Percentiles rank a stretch among this genome's conserved stretches.
phyloP scores from a whole-genome alignment of 306 rosid species.

The Styphnolobium japonicum region DNA sequence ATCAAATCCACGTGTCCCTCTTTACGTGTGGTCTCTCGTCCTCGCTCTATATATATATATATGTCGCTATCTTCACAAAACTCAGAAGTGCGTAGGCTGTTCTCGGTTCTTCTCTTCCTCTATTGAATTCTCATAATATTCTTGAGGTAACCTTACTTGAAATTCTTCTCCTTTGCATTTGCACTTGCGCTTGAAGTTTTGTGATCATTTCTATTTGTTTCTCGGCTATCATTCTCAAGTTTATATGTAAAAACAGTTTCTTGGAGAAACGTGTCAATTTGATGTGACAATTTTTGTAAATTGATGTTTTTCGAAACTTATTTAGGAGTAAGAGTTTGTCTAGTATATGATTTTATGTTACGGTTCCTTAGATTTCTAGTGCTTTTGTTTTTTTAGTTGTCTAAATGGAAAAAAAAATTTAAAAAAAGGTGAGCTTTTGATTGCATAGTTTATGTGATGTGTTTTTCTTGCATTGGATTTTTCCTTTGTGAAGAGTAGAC shows the following conservation, averaged over 20 bases:
- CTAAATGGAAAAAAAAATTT: background rate
- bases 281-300: background rate
- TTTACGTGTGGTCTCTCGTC: background rate
- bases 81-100: background rate
- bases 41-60: too few relatives aligned
- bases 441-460: background rate
- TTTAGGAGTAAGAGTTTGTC: background rate
- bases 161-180: background rate
- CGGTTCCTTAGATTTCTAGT: background rate
- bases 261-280: background rate
- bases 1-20: constrained; percentile 29
- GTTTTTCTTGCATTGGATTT: background rate
- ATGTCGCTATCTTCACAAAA: too few relatives aligned
- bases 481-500: constrained; percentile 12
- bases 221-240: background rate
- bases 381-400: too few relatives aligned
- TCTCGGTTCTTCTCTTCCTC: background rate
- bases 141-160: constrained; percentile 8
- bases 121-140: background rate
- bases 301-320: background rate
- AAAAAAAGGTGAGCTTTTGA: background rate
- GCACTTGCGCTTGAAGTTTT: background rate
- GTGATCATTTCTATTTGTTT: background rate
- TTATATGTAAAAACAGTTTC: background rate
- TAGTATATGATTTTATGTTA: background rate